These are phyloP conservation scores for button mushroom (Agaricus bisporus) DNA, from an alignment of 768 basidiomycete genomes.

Conservation along the genomic window DNA sequence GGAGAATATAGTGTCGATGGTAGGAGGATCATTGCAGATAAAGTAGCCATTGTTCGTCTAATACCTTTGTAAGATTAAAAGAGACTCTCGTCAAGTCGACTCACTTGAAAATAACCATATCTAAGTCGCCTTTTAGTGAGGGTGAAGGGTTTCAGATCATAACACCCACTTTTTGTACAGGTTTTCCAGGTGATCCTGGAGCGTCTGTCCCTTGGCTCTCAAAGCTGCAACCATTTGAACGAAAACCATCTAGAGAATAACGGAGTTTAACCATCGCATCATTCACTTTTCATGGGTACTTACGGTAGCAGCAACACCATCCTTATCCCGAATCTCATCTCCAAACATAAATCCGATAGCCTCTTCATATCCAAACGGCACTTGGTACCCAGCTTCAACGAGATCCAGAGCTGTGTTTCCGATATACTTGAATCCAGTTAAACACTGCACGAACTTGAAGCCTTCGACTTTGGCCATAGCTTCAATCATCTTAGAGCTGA, in stretches of 20 bases:
- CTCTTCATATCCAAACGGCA: constrained; percentile 85
- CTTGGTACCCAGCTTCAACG: constrained; percentile 58
- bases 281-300: constrained; percentile 5
- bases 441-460: constrained; percentile 78
- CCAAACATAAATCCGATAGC: constrained; percentile 93
- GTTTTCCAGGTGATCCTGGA: constrained; percentile 50
- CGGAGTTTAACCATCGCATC: not conserved
- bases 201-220: constrained; percentile 43
- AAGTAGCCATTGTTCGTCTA: constrained; percentile 84
- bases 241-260: constrained; percentile 47
- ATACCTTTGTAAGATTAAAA: not conserved
- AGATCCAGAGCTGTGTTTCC: constrained; percentile 75
- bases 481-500: constrained; percentile 87
- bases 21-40: constrained; percentile 60
- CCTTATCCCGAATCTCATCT: constrained; percentile 74
- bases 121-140: constrained; percentile 25
- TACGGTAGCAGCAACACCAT: constrained; percentile 80
- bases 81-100: not conserved
- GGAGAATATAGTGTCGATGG: constrained; percentile 63
- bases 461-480: constrained; percentile 70
- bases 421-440: constrained; percentile 91
- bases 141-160: not conserved
- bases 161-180: constrained; percentile 50
- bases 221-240: constrained; percentile 59
- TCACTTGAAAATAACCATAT: constrained; percentile 75